Evolutionary conservation across 1,139 yeast genomes (phyloP), one percentile per base, ranked within the genome.

Genomic region (Kazachstania sp.): DNA sequence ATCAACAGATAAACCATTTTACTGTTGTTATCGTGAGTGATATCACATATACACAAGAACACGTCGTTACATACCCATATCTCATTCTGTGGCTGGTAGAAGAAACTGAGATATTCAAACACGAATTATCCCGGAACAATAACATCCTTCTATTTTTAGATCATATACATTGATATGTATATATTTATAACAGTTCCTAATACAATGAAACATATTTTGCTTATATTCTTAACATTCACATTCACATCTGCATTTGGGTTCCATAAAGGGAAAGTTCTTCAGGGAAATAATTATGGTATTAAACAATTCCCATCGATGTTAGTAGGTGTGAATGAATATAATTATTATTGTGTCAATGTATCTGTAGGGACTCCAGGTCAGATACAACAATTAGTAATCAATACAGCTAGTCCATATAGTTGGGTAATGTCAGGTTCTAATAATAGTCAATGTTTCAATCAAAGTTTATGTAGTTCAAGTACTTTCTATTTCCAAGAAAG

Each of bases 331-430:
- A 58, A 55, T 47, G 26, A 30, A 3, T 41, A 43, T 11, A 54
- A 57, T 2, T 39, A 54, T 29, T 67, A 58, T 49, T 71, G 69
- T 45, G 67, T 67, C 16, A 60, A 65, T 28, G 52, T 68, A 0
- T 50, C 67, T 1, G 46, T 73, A 6, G 77, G 77, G 1, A 53
- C 55, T 0, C 70, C 71, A 0, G 52, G 50, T 1, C 75, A 72
- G 53, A 34, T 48, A 0, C 56, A 68, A 29, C 51, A 41, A 7
- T 51, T 74, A 7, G 55, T 73, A 32, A 49, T 75, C 4, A 79
- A 74, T 51, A 60, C 71, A 2, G 59, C 67, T 4, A 72, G 71
- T 44, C 76, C 74, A 1, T 67, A 66, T 42, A 45, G 69, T 1
- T 74, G 78, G 77, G 58, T 71, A 1, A 61, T 68, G 8, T 64